phyloP scores from a whole-genome alignment of 306 rosid species.

The Macrotyloma uniflorum region DNA sequence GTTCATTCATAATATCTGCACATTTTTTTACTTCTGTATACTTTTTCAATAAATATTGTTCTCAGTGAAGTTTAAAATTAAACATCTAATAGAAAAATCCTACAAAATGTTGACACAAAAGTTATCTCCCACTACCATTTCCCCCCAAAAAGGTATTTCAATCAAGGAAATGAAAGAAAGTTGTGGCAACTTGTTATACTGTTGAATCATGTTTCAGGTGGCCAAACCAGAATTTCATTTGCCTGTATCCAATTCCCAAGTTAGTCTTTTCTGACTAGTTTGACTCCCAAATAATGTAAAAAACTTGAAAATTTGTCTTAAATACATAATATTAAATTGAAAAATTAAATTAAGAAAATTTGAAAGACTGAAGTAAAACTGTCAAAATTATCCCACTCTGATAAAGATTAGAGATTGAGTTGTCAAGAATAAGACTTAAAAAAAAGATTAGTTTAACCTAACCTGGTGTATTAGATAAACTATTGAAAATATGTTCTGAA shows the following conservation, averaged over 20 bases:
- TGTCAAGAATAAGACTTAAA: no score
- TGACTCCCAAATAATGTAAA: not conserved
- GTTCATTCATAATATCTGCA: not conserved
- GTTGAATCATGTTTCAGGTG: constrained; percentile 18
- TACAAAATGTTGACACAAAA: not conserved
- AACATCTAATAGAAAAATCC: no score
- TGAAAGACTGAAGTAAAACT: not conserved
- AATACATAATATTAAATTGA: not conserved
- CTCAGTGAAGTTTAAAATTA: not conserved
- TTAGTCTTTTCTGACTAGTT: not conserved
- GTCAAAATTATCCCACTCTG: not conserved
- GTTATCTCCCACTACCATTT: not conserved
- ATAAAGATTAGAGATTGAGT: no score
- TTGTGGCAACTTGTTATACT: not conserved
- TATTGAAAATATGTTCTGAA: no score
- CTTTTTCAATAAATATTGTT: not conserved
- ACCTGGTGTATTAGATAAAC: no score
- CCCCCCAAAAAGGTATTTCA: not conserved
- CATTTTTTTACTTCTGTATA: not conserved
- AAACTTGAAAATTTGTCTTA: not conserved
- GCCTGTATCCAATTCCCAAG: not conserved
- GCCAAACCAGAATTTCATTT: not conserved
- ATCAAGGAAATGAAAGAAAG: not conserved
- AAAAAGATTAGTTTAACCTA: no score
- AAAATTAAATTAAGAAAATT: not conserved